phyloP scores from a whole-genome alignment of 1,284 basidiomycete genomes.

The Malassezia caprae region DNA sequence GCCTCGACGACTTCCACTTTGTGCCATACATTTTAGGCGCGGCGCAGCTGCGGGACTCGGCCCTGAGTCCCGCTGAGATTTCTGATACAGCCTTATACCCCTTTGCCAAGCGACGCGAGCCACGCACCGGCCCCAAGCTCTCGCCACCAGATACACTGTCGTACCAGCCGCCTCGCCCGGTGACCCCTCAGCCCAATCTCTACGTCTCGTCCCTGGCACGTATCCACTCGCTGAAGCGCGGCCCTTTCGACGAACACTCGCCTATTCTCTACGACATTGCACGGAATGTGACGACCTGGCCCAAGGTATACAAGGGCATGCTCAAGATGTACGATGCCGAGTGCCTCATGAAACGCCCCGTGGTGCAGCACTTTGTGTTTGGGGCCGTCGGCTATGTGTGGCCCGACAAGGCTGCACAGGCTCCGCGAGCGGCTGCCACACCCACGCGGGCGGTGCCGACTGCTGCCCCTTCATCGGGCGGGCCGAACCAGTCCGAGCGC shows the following conservation, averaged over 20 bases:
- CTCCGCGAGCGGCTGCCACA: not conserved
- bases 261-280: conserved; percentile 81
- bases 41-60: conserved; percentile 60
- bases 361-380: conserved; percentile 85
- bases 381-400: conserved; percentile 51
- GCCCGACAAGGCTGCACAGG: conserved; percentile 1
- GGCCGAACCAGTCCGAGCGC: not conserved
- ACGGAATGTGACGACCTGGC: conserved; percentile 71
- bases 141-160: conserved; percentile 1
- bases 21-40: conserved; percentile 85
- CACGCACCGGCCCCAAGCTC: conserved; percentile 7
- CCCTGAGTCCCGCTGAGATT: not conserved
- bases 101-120: not conserved
- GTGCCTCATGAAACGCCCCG: conserved; percentile 87
- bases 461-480: not conserved
- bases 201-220: conserved; percentile 59
- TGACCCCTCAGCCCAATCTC: conserved; percentile 27
- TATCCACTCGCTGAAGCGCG: conserved; percentile 33
- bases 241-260: conserved; percentile 38
- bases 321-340: conserved; percentile 96
- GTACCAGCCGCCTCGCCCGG: not conserved
- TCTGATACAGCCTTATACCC: conserved; percentile 1
- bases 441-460: not conserved
- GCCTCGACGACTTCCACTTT: conserved; percentile 82
- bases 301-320: conserved; percentile 77